Evolutionary conservation across 2,329 filamentous ascomycete genomes (phyloP), one percentile per base, ranked within the genome.

Genomic region (Cladosporium austrohemisphaericum): DNA sequence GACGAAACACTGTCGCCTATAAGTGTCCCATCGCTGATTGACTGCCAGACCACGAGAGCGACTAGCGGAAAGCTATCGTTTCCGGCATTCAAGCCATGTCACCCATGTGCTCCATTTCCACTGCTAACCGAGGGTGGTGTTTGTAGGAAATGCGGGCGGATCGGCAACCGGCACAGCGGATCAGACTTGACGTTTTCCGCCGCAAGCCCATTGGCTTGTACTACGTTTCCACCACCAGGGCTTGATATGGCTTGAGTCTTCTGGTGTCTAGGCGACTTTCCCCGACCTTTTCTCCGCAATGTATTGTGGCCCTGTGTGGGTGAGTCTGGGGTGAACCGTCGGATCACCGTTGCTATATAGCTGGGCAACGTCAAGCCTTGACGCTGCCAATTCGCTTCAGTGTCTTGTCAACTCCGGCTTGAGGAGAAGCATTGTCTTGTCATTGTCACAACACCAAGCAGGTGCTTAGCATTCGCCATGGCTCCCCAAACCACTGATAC

Each of bases 281-380:
- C 41, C 41, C 41, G 31, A 44, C 41, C 35, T 33, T 16, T 40
- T 18, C 36, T 44, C 29, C 41, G 29, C 41, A 44, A n/a, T n/a
- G n/a, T n/a, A n/a, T n/a, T n/a, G n/a, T n/a, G n/a, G n/a, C n/a
- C n/a, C 23, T n/a, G 19, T 32, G 41, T 35, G 29, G 41, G 29
- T 11, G 29, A 44, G 31, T 44, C 29, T 19, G 41, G 41, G 41
- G 41, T 35, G 29, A 25, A 4, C 25, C 18, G n/a, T 8, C 19
- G n/a, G 14, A 16, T 16, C 20, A 13, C 8, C 25, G 29, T 33
- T n/a, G 31, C 14, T 35, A 33, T 44, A 44, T 44, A 44, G 14
- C 9, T 26, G 25, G 25, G 23, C 25, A 20, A 16, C n/a, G 32
- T 35, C 11, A n/a, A 31, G 19, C 26, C 29, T 5, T 16, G 19